Conservation (phyloP, 2,329 filamentous ascomycete genomes). For the Fusarium protoensiforme region DNA sequence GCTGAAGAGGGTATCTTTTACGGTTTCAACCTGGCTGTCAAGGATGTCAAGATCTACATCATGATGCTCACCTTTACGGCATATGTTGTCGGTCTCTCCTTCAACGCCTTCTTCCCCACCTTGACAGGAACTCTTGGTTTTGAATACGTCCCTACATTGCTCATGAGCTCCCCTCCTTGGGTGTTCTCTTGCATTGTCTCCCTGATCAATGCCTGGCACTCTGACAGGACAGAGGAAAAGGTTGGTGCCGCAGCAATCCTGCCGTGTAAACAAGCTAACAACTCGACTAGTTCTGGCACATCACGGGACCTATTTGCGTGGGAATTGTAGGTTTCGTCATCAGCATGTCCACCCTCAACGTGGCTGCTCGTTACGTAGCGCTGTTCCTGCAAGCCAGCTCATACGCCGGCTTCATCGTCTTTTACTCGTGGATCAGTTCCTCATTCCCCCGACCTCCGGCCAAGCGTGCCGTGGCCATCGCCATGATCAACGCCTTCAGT, state of each 20-base stretch:
- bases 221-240: slow-evolving; percentile 65
- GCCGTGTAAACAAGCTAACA: slow-evolving; percentile 1
- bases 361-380: slow-evolving; percentile 68
- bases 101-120: slow-evolving; percentile 69
- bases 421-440: slow-evolving; percentile 68
- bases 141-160: slow-evolving; percentile 61
- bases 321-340: slow-evolving; percentile 70
- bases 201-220: slow-evolving; percentile 64
- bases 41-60: slow-evolving; percentile 71
- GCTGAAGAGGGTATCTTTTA: slow-evolving; percentile 61
- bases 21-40: slow-evolving; percentile 68
- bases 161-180: slow-evolving; percentile 69
- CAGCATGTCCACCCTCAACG: slow-evolving; percentile 66
- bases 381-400: slow-evolving; percentile 69
- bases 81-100: slow-evolving; percentile 68
- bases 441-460: slow-evolving; percentile 68
- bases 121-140: slow-evolving; percentile 66
- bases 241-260: slow-evolving; percentile 39
- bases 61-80: slow-evolving; percentile 72
- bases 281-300: slow-evolving; percentile 65
- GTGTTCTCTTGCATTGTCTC: slow-evolving; percentile 69
- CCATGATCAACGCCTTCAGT: slow-evolving; percentile 68
- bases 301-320: slow-evolving; percentile 62
- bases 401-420: slow-evolving; percentile 69
- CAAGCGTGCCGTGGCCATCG: slow-evolving; percentile 70